Percentiles rank a stretch among this genome's conserved stretches.
phyloP scores from a whole-genome alignment of 768 basidiomycete species.

The Lactifluus volemus region DNA sequence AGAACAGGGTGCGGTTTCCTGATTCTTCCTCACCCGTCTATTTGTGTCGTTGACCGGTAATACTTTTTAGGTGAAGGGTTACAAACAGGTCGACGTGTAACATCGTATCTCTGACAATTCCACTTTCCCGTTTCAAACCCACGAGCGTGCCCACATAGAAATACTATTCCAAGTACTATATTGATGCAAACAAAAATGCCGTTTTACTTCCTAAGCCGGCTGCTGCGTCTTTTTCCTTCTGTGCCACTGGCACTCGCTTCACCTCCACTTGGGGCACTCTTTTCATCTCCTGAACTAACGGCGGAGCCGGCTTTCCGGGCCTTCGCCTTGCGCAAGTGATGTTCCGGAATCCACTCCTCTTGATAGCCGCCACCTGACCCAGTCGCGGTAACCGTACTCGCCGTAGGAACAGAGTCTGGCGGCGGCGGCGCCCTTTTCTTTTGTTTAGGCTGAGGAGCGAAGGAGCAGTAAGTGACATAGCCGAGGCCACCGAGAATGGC shows the following conservation, averaged over 20 bases:
- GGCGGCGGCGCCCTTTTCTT: constrained; percentile 32
- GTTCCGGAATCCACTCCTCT: constrained; percentile 91
- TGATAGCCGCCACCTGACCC: constrained; percentile 65
- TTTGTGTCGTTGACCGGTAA: background rate
- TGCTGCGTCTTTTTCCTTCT: constrained; percentile 38
- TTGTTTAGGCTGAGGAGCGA: constrained; percentile 48
- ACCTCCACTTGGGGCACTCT: constrained; percentile 39
- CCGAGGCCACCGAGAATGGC: constrained; percentile 52
- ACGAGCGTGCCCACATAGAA: background rate
- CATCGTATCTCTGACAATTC: too few relatives aligned
- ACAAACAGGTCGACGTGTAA: constrained; percentile 63
- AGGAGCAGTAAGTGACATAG: constrained; percentile 59
- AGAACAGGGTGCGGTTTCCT: constrained; percentile 59
- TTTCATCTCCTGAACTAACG: constrained; percentile 52
- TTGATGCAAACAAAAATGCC: background rate
- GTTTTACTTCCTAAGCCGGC: constrained; percentile 43
- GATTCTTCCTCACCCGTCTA: background rate
- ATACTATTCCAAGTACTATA: background rate
- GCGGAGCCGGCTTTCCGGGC: constrained; percentile 36
- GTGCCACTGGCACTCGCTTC: constrained; percentile 56
- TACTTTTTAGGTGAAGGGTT: constrained; percentile 66
- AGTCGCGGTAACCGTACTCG: constrained; percentile 51
- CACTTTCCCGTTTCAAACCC: background rate
- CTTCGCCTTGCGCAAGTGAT: constrained; percentile 68
- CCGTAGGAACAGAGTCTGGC: constrained; percentile 33